Evolutionary conservation across 768 basidiomycete species (phyloP), one percentile per base, ranked within the genome.

Genomic region (Zangia roseola): DNA sequence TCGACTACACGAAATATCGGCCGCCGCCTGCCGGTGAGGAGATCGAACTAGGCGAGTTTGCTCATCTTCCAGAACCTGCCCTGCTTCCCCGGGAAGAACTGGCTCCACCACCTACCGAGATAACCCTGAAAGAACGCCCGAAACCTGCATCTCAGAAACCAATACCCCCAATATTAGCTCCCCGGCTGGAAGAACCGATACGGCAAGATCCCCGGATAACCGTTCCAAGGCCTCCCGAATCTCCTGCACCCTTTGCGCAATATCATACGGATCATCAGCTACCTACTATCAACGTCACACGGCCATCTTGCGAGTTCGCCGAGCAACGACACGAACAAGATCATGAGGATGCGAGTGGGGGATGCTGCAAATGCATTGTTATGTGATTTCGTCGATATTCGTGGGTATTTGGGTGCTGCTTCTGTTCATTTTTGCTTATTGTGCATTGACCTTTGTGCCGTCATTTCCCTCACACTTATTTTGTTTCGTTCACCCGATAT

Each of bases 291-390:
- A 62, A 61, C 28, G 59, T 69, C 34, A 64, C 69, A 25, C 55
- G 64, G 35, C 59, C 63, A 34, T 65, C 69, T 43, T 40, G 53
- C 10, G 69, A 71, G 19, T 21, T 49, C 2, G 53, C 41, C 31
- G 64, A 68, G 43, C 64, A 58, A 38, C 55, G 58, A 38, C 71
- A 45, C 45, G 56, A 57, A 43, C 65, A 59, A 36, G 55, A 61
- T 33, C 69, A 71, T 10, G 79, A 82, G 28, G 80, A 84, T 7
- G 77, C 76, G 13, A 64, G 59, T 2, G 73, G 67, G 26, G 78
- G 74, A 25, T 91, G 89, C 63, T 91, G 89, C 75, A 87, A 84
- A 70, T 91, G 89, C 70, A 71, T 88, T 57, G 77, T 91, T 65
- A 91, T 91, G 89, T 91, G 81, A 89, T 68, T 53, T 45, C 46